Conservation (phyloP, 495 filamentous ascomycete species). For the Alectoria sarmentosa region DNA sequence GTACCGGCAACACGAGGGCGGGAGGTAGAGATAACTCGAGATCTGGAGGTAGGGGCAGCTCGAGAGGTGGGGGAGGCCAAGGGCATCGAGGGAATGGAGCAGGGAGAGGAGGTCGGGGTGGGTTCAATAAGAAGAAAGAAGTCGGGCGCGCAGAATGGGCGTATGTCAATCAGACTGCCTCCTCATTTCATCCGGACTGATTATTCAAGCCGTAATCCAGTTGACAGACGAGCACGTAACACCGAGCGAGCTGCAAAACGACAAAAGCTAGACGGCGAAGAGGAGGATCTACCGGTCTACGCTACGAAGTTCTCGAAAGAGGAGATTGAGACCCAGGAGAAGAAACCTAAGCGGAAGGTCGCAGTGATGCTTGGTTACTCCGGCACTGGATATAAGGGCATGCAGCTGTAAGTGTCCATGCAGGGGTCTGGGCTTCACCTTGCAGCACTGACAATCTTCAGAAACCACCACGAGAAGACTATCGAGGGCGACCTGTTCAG, state of each 20-base stretch:
- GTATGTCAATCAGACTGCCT: slow-evolving; percentile 36
- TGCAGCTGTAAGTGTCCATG: slow-evolving; percentile 62
- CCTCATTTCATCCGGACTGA: slow-evolving; percentile 41
- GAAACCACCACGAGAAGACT: slow-evolving; percentile 65
- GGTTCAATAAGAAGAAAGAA: slow-evolving; percentile 54
- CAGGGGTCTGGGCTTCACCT: background rate
- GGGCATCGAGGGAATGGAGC: slow-evolving; percentile 20
- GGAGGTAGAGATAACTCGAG: background rate
- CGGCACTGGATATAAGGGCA: slow-evolving; percentile 94
- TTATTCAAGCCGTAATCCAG: slow-evolving; percentile 51
- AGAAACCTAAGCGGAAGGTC: slow-evolving; percentile 89
- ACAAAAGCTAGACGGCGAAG: slow-evolving; percentile 45
- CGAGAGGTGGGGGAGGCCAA: slow-evolving; percentile 2
- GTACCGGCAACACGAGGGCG: background rate
- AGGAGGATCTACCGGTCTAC: slow-evolving; percentile 37
- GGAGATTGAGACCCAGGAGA: slow-evolving; percentile 76
- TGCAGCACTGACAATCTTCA: slow-evolving; percentile 9
- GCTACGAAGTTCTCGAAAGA: slow-evolving; percentile 58
- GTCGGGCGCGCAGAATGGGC: slow-evolving; percentile 59
- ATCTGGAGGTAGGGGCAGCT: slow-evolving; percentile 4
- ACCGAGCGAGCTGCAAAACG: slow-evolving; percentile 54
- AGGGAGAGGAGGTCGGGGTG: slow-evolving; percentile 31
- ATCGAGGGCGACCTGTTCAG: slow-evolving; percentile 96
- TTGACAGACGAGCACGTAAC: slow-evolving; percentile 60
- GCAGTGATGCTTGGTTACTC: slow-evolving; percentile 93